Evolutionary conservation across 1,139 yeast genomes (phyloP), one percentile per base, ranked within the genome.

Genomic region (Candida frijolesensis): DNA sequence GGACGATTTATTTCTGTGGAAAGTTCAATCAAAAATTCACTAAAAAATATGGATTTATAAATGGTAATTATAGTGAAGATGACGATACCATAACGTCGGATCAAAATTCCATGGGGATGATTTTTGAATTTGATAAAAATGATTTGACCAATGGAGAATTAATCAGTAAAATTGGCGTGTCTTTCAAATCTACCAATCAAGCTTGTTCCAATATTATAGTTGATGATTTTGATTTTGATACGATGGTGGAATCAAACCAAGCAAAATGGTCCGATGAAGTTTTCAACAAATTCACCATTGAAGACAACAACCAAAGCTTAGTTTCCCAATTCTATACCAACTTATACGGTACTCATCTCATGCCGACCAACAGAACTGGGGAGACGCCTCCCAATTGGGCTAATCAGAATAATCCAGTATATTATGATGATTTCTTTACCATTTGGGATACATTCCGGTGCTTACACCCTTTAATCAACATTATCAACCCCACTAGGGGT

Each of bases 351-450:
- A 52, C 67, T 8, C 70, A 68, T 53, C 59, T 72, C 40, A 52
- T 70, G 50, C 77, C 77, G 2, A 61, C 74, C 10, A 68, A 71
- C 51, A 59, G 67, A 50, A 70, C 76, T 0, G 77, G 76, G 4
- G 71, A 68, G 47, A 69, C 66, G 46, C 71, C 73, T 33, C 71
- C 73, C 32, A 34, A 45, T 30, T 50, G 54, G 54, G 49, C 65
- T 0, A 44, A 57, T 4, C 65, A 64, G 14, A 32, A 44, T 25
- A 37, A 40, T 16, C 65, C 68, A 6, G 42, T 42, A n/a, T 70
- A 70, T 51, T 72, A 71, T 52, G 75, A 71, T 53, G 76, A 72
- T 50, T 72, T 68, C 63, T 71, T 68, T 54, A 71, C 73, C n/a
- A 59, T 72, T 34, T 72, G 78, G 78, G 76, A 72, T 53, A 65